These are phyloP conservation scores for Didymella glomerata DNA, from an alignment of 2,329 filamentous ascomycete genomes.

Conservation along the genomic window DNA sequence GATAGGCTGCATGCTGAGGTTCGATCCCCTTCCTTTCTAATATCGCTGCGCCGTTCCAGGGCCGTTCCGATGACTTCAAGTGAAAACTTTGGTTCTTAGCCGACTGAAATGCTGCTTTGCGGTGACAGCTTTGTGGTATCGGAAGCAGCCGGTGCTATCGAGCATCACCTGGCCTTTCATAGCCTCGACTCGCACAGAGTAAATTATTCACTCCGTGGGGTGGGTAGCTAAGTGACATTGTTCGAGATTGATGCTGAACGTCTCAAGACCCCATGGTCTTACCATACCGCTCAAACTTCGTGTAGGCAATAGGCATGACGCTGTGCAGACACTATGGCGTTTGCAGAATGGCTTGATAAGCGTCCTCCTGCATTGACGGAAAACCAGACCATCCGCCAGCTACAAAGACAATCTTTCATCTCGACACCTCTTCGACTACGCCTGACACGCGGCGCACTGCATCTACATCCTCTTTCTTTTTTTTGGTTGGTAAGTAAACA, in stretches of 20 bases:
- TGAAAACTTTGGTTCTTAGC: too few relatives aligned
- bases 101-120: too few relatives aligned
- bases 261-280: background rate
- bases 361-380: background rate
- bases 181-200: too few relatives aligned
- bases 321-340: background rate
- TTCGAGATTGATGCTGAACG: background rate
- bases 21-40: too few relatives aligned
- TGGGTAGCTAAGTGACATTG: background rate
- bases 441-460: background rate
- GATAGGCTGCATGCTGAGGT: too few relatives aligned
- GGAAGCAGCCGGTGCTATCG: too few relatives aligned
- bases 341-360: background rate
- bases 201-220: too few relatives aligned
- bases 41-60: too few relatives aligned
- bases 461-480: background rate
- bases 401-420: background rate
- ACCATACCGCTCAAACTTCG: background rate
- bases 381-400: background rate
- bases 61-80: too few relatives aligned
- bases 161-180: too few relatives aligned
- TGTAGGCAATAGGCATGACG: background rate
- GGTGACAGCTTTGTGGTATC: too few relatives aligned
- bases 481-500: background rate
- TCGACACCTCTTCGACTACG: background rate